Evolutionary conservation across 1,284 basidiomycete genomes (phyloP), one percentile per base, ranked within the genome.

Genomic region (Tremellales sp.): DNA sequence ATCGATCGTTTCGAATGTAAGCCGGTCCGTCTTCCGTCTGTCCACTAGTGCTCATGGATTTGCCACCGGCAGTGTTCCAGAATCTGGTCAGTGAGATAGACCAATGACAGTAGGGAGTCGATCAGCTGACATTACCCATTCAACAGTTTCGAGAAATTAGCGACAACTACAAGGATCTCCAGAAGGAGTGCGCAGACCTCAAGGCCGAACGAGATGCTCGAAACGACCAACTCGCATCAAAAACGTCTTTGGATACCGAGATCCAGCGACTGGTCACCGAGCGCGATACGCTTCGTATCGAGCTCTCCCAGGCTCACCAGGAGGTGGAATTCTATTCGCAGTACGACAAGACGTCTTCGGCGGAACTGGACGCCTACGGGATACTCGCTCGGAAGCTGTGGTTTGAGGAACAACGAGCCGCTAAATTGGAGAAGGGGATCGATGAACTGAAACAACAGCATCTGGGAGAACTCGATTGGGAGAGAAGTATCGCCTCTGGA

Each of bases 361-460:
- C n/a, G 33, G 37, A 39, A 24, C 21, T 24, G 1, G 60, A 65
- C 18, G 46, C 43, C 9, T 34, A 48, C 7, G 66, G 66, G 1
- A 54, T 50, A 14, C n/a, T 57, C 25, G 48, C 47, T 5, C 45
- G 66, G 8, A 18, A 39, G 22, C 47, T 62, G 3, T 68, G 57
- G 56, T 14, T 66, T 7, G 34, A 56, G 21, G 52, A 57, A 13
- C 50, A 61, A 39, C 37, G 54, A 36, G 35, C 50, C 12, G 8
- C 7, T 3, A 21, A 45, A 13, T 41, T 61, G 9, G 46, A 57
- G 31, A 19, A 19, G 5, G 43, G 49, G 9, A 22, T 58, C 6
- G 35, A 43, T 3, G 37, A 33, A 36, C 34, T 8, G 34, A 36
- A 18, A 36, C 22, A 56, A 31, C 43, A 34, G 4, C 38, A 32